Conservation (phyloP, 352 stramenopile genomes). For the Globisporangium mamillatum region DNA sequence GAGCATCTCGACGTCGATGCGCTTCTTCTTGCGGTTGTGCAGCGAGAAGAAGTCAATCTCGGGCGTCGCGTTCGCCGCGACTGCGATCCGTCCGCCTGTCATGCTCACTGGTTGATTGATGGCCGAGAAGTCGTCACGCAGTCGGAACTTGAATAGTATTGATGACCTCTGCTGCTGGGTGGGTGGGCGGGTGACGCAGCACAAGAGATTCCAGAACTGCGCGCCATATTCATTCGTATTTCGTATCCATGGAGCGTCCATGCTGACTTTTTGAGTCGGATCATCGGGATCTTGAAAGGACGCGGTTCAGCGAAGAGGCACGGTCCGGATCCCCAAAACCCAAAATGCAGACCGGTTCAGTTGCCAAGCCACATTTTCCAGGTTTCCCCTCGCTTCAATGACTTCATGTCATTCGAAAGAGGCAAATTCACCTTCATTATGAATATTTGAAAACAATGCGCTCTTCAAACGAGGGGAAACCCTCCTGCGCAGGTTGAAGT, state of each 20-base stretch:
- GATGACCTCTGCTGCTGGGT: not conserved
- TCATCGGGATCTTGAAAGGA: slow-evolving; percentile 10
- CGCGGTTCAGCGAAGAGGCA: slow-evolving; percentile 12
- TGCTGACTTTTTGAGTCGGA: not conserved
- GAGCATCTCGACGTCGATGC: slow-evolving; percentile 85
- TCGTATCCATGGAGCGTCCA: not conserved
- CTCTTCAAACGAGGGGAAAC: not conserved
- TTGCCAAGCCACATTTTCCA: not conserved
- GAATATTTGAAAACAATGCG: not conserved
- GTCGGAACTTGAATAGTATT: not conserved
- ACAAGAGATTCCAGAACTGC: not conserved
- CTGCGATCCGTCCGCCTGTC: slow-evolving; percentile 3
- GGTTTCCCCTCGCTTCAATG: slow-evolving; percentile 14
- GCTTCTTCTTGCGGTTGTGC: slow-evolving; percentile 63
- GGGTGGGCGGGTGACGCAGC: not conserved
- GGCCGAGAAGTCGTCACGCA: no score
- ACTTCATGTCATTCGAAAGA: not conserved
- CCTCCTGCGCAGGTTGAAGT: not conserved
- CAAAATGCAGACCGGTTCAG: not conserved
- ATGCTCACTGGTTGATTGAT: not conserved
- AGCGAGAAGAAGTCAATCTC: slow-evolving; percentile 77
- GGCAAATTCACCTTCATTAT: not conserved
- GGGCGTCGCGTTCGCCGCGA: slow-evolving; percentile 5
- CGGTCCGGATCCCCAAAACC: not conserved
- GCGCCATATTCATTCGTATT: not conserved